Evolutionary conservation across 805 yeast species (phyloP), one percentile per base, ranked within the genome.

Genomic region (Ogataea chonburiensis): DNA sequence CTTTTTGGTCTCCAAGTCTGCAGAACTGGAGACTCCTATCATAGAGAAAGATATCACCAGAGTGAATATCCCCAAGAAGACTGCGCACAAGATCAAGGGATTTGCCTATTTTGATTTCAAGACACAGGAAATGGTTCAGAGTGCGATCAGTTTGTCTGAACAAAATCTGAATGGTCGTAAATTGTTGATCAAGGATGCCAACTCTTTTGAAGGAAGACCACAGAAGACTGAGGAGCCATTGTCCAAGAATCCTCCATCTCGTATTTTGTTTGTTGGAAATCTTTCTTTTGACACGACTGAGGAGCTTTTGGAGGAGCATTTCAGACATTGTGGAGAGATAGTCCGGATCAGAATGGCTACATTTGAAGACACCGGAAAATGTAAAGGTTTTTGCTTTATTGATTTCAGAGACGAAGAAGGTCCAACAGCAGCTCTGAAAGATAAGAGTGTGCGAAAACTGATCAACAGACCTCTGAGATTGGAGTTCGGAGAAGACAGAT

Each of bases 401-500:
- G 98, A 91, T 60, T 91, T 89, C 64, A 75, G 68, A 45, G 81
- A 79, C 46, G 86, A 82, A 45, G 78, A 75, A 24, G 89, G 93
- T 7, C 89, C 96, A 19, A 84, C 93, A 0, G 70, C 70, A 23
- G 98, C 97, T 1, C 67, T 93, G 44, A 77, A 74, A 48, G 91
- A 86, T 46, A 81, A 77, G 58, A 52, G 72, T 21, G 78, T 85
- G 49, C 74, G 75, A 52, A 75, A 69, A 45, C 65, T 87, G 41
- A 75, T 86, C 42, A 81, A 86, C 46, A 71, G 96, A 61, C 78
- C 80, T 2, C 61, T 88, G 49, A 73, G 96, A 62, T 68, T 91
- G 71, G 98, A 93, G 61, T 91, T 67, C 53, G 98, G 98, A 47
- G 96, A 93, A 64, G 98, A 91, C 58, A 75, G 98, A 64, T 81